Conservation (phyloP, 768 basidiomycete genomes). For the Pholiota conissans region DNA sequence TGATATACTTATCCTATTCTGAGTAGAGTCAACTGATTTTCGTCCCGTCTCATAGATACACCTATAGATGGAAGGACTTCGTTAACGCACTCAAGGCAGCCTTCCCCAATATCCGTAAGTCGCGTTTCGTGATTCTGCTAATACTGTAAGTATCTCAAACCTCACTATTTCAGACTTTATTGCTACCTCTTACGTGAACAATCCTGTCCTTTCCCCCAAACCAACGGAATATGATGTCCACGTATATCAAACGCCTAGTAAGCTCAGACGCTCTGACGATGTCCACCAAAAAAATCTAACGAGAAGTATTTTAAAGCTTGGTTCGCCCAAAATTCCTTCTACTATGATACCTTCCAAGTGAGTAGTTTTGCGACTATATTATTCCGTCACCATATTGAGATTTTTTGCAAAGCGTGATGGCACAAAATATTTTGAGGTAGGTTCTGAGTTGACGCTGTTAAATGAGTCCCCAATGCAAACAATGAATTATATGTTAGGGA, state of each 20-base stretch:
- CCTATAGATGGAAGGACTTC: slow-evolving; percentile 55
- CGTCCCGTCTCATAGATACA: slow-evolving; percentile 43
- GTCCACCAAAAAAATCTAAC: too few species aligned
- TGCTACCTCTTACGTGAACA: slow-evolving; percentile 46
- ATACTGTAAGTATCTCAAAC: too few species aligned
- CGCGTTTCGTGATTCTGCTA: background rate
- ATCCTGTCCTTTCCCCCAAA: slow-evolving; percentile 46
- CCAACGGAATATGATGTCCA: slow-evolving; percentile 59
- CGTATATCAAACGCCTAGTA: slow-evolving; percentile 57
- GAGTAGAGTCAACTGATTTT: too few species aligned
- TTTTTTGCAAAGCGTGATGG: slow-evolving; percentile 65
- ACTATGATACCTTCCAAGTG: slow-evolving; percentile 38
- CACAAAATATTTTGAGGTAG: slow-evolving; percentile 58
- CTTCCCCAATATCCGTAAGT: slow-evolving; percentile 54
- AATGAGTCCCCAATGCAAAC: too few species aligned
- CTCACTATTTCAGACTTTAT: slow-evolving; percentile 45
- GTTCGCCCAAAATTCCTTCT: slow-evolving; percentile 42
- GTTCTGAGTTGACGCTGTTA: too few species aligned
- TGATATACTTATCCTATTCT: background rate
- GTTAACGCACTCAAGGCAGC: slow-evolving; percentile 41
- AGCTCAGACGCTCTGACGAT: slow-evolving; percentile 3
- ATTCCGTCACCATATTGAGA: too few species aligned
- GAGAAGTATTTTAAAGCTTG: too few species aligned
- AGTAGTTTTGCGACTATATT: too few species aligned
- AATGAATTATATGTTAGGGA: too few species aligned